Evolutionary conservation across 2,329 filamentous ascomycete genomes (phyloP), one percentile per base, ranked within the genome.

Genomic region (Trichoderma atroviride): DNA sequence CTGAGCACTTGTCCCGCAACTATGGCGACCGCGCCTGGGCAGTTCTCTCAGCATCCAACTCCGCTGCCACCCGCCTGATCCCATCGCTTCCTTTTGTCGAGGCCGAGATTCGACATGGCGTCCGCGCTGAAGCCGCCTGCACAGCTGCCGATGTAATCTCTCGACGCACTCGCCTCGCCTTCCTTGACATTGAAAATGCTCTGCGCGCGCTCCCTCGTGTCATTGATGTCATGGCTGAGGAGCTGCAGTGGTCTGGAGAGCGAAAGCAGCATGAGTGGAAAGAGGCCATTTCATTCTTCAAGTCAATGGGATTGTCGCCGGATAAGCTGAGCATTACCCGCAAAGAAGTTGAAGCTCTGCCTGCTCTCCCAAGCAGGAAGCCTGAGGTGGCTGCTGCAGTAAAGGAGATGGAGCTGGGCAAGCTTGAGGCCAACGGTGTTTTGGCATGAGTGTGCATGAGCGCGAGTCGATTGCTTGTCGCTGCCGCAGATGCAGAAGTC

Each of bases 101-200:
- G 74, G 90, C 90, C 35, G 91, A 93, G 78, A 83, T 93, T 40
- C 87, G 89, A 43, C 91, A 92, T 78, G 90, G 89, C 11, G 86
- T 92, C 27, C 88, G 89, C 70, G 86, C 91, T 76, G 91, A 93
- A 79, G 90, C 91, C 70, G 91, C 91, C 2, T 89, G 91, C 78
- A 91, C 89, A 3, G 89, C 90, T 2, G 86, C 90, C 57, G 91
- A 93, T 76, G 86, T 92, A 43, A 85, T 93, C 69, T 88, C 90
- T 19, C 88, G 91, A 68, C 85, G 91, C 68, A 93, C 89, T 55
- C 86, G 91, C 67, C 82, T 93, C 56, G 89, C 91, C n/a, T 93
- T 93, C 82, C 81, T 93, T 72, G 92, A 93, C 78, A 90, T 90
- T 1, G 87, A 92, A 76, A 88, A 88, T 31, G 89, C 91, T 0